Conservation (phyloP, 2,329 filamentous ascomycete species). For the Stachybotrys chlorohalonatus region DNA sequence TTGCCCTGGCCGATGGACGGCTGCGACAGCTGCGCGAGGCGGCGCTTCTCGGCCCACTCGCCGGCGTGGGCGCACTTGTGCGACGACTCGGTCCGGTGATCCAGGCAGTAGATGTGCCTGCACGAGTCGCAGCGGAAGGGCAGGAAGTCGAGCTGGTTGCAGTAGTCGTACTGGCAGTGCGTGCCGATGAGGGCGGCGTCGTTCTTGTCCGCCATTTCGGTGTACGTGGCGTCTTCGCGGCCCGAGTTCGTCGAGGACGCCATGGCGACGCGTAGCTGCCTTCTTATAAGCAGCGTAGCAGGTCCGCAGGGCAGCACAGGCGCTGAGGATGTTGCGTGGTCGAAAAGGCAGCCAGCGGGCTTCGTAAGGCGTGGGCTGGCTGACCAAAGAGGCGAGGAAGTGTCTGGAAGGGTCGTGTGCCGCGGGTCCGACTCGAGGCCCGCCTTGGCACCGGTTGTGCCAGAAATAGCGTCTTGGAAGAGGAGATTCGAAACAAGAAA, state of each 20-base stretch:
- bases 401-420: conserved; percentile 21
- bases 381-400: conserved; percentile 17
- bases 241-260: conserved; percentile 37
- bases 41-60: conserved; percentile 51
- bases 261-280: conserved; percentile 30
- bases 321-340: neutral
- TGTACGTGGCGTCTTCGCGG: conserved; percentile 47
- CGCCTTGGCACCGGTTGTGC: conserved; percentile 9
- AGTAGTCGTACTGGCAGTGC: conserved; percentile 87
- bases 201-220: conserved; percentile 59
- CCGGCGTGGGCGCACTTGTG: conserved; percentile 59
- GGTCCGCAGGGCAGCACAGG: neutral
- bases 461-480: neutral
- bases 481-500: neutral
- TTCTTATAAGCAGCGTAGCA: neutral
- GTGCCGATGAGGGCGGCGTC: conserved; percentile 81
- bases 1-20: conserved; percentile 46
- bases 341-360: neutral
- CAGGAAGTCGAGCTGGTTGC: conserved; percentile 91
- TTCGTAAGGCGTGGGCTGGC: conserved; percentile 4
- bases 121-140: conserved; percentile 93
- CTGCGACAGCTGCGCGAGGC: conserved; percentile 43
- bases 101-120: conserved; percentile 75
- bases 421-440: conserved; percentile 9
- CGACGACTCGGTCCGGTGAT: conserved; percentile 78